Conservation (phyloP, 129 eudicot genomes). For the Oenanthe sinensis region DNA sequence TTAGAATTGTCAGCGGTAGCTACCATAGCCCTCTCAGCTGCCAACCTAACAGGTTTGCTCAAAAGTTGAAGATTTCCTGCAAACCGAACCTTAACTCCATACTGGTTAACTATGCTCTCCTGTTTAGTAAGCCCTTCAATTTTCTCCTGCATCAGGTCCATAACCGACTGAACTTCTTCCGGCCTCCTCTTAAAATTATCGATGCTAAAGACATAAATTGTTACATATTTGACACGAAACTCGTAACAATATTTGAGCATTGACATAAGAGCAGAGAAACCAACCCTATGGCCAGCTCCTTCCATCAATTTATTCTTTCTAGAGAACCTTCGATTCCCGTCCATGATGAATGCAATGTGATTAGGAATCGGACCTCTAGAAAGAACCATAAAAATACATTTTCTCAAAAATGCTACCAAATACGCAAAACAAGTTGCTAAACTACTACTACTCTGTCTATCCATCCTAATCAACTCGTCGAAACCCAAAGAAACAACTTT, state of each 20-base stretch:
- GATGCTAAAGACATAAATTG: conserved; percentile 65
- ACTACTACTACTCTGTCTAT: conserved; percentile 1
- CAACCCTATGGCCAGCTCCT: conserved; percentile 57
- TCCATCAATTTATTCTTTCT: conserved; percentile 40
- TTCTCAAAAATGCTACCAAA: conserved; percentile 29
- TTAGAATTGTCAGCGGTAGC: conserved; percentile 40
- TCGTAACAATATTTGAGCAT: conserved; percentile 55
- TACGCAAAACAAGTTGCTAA: conserved; percentile 13
- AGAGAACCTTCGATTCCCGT: conserved; percentile 66
- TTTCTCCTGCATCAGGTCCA: conserved; percentile 49
- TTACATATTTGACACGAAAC: conserved; percentile 44
- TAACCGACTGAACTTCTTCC: conserved; percentile 50
- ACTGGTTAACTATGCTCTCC: conserved; percentile 42
- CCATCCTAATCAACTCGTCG: conserved; percentile 18
- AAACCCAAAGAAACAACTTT: neutral
- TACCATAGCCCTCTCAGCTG: conserved; percentile 49
- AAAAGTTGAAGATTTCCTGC: conserved; percentile 43
- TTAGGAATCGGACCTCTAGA: conserved; percentile 41
- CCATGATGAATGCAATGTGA: conserved; percentile 69
- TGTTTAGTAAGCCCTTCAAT: conserved; percentile 45
- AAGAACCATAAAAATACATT: conserved; percentile 35
- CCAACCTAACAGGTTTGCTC: conserved; percentile 28
- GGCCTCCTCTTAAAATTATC: conserved; percentile 62
- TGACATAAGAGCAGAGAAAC: conserved; percentile 47
- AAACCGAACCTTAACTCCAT: conserved; percentile 50